Base-by-base conservation (phyloP, 2,329 filamentous ascomycete genomes). In the Talaromyces funiculosus region DNA sequence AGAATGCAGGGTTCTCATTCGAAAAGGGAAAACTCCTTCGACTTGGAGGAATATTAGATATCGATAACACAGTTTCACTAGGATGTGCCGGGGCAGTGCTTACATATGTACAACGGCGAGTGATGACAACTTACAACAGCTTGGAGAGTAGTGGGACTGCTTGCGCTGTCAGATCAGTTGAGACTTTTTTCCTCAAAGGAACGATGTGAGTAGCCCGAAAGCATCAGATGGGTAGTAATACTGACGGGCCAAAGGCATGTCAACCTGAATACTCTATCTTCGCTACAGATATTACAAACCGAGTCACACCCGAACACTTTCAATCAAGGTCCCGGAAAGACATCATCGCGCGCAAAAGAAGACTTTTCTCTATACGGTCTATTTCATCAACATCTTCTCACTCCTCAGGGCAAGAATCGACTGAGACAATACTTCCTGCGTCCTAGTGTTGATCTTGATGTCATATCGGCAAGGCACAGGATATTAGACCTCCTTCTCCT, bases 41-140 rank as follows among this genome's bases (percentile, higher is more conserved):
- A 47, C 81, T 95, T 8, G 85, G 87, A 3, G 83, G 88, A 1
- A 84, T 79, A 62, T 82, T 96, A 62, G 86, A 95, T 68, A 77
- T 94, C 58, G 88, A 93, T 2, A 93, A 89, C 67, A 78, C 75
- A 5, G 71, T 89, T 12, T 90, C 91, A 78, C 79, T 96, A 53
- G 90, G 90, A 3, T 97, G 94, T 74, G 89, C 88, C 26, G 91
- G 92, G n/a, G 92, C 92, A 26, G 77, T 97, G 2, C 76, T 97
- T n/a, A 82, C 84, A 4, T 90, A 95, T 65, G 74, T 97, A 24
- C 85, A 90, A 67, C 85, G 90, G 57, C 82, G 86, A 66, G 82
- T 82, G 69, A 83, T 86, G 40, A 81, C 83, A 2, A 81, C 85
- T 37, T 87, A 85, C 67, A 76, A 88, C 2, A 83, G 86, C 1